Base-by-base conservation (phyloP, 1,284 basidiomycete genomes). In the Phaffia rhodozyma region DNA sequence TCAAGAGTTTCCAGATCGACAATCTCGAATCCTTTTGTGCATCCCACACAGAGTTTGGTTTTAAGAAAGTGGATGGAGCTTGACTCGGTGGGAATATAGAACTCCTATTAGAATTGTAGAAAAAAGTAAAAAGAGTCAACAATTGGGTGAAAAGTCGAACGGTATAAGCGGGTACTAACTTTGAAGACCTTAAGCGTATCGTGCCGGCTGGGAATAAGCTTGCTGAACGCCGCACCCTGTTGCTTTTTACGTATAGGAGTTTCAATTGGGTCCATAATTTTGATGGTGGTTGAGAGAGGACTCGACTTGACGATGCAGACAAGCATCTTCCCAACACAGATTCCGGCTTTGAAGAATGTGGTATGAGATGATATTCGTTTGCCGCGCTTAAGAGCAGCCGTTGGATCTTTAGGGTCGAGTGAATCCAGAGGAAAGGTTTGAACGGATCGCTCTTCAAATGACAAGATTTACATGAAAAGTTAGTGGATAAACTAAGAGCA, bases 1-100 rank as follows among this genome's bases (percentile, higher is more conserved):
- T 98, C 96, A 74, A 99, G 79, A 63, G 88, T 96, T 67, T 97
- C 93, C 58, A 97, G 82, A 75, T 99, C 96, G 68, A 99, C 92
- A 70, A 98, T 97, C 78, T 98, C 96, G 74, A 99, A 98, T n/a
- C 96, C 96, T 73, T 92, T 89, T 20, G 92, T 91, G 73, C 92
- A 96, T 1, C 94, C 96, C 18, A 99, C 89, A 73, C 96, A 98
- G 66, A 99, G 84, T 78, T 89, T 91, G 62, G 93, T 97, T 80
- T 96, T 97, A 70, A 99, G 82, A 79, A 97, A 97, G 77, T 97
- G 92, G 58, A 98, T 89, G 11, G 92, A 97, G 68, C 85, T 91
- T 58, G 91, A 94, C 76, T 97, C 93, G 21, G 96, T 91, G 0
- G 96, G 94, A 66, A 98, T 97, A 75, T 98, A 98, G 77, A 98